Conservation (phyloP, 495 filamentous ascomycete species). For the Penicillium odoratum region DNA sequence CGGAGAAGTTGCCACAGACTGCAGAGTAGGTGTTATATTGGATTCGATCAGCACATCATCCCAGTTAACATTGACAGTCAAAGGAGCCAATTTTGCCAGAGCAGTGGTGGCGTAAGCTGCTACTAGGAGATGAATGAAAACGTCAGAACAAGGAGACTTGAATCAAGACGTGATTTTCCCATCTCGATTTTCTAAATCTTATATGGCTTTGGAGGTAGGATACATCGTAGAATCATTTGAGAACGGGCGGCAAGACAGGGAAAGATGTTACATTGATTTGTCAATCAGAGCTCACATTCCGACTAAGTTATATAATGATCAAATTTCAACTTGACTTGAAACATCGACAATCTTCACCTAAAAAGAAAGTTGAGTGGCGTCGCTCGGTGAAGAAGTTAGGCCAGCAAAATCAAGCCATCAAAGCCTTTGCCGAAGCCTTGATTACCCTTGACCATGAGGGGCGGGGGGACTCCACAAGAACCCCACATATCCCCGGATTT, state of each 20-base stretch:
- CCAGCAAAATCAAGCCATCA: not conserved
- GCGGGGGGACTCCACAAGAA: conserved; percentile 4
- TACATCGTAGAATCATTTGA: no score
- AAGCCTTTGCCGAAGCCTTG: conserved; percentile 2
- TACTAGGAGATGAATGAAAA: not conserved
- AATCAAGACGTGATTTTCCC: no score
- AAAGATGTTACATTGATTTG: no score
- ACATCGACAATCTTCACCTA: not conserved
- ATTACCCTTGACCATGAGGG: not conserved
- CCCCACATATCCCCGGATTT: conserved; percentile 9
- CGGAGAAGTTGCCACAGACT: conserved; percentile 11
- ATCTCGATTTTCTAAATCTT: no score
- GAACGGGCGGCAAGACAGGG: no score
- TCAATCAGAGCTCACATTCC: no score
- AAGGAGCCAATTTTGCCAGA: not conserved
- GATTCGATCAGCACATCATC: conserved; percentile 11
- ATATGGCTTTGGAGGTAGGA: no score
- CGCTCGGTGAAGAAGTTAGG: conserved; percentile 5
- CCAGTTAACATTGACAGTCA: conserved; percentile 8
- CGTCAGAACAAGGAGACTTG: not conserved
- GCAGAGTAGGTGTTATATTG: conserved; percentile 10
- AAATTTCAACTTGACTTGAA: not conserved
- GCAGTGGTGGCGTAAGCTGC: conserved; percentile 1
- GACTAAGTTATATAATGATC: no score
- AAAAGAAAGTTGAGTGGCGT: conserved; percentile 1